These are phyloP conservation scores for Lentinula guzmanii DNA, from an alignment of 768 basidiomycete genomes.

Conservation along the genomic window DNA sequence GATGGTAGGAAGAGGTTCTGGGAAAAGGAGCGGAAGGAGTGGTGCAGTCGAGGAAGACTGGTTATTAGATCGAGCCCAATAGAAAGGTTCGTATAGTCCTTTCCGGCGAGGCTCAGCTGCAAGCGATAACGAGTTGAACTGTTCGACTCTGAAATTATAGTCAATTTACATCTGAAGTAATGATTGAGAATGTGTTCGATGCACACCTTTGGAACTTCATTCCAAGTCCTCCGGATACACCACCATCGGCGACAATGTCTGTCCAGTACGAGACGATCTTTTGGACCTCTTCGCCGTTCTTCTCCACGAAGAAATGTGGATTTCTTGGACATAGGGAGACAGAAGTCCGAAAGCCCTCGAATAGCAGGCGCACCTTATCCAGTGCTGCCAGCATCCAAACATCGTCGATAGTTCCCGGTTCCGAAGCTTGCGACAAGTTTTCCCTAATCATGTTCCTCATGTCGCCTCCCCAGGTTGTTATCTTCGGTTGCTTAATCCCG, in stretches of 20 bases:
- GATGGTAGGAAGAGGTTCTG: slow-evolving; percentile 64
- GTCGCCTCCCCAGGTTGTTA: slow-evolving; percentile 70
- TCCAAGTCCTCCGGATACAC: slow-evolving; percentile 35
- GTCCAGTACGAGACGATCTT: slow-evolving; percentile 56
- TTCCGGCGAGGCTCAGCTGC: slow-evolving; percentile 70
- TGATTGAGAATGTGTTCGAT: not conserved
- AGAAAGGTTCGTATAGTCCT: slow-evolving; percentile 72
- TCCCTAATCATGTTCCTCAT: slow-evolving; percentile 38
- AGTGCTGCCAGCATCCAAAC: slow-evolving; percentile 37
- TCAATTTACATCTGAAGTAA: slow-evolving; percentile 5
- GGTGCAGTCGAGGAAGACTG: slow-evolving; percentile 36
- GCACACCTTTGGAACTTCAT: slow-evolving; percentile 61
- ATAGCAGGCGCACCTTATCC: slow-evolving; percentile 34
- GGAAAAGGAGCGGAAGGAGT: slow-evolving; percentile 65
- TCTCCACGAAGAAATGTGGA: slow-evolving; percentile 28
- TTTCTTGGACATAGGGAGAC: slow-evolving; percentile 49
- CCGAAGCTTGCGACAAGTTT: slow-evolving; percentile 35
- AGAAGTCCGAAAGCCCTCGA: slow-evolving; percentile 43
- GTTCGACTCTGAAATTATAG: slow-evolving; percentile 46
- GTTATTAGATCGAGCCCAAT: slow-evolving; percentile 46
- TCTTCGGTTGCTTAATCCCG: slow-evolving; percentile 35
- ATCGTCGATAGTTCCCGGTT: slow-evolving; percentile 34
- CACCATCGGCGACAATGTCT: slow-evolving; percentile 33
- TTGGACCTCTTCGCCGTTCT: slow-evolving; percentile 32
- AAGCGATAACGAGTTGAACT: slow-evolving; percentile 73